Evolutionary conservation across 1,139 yeast genomes (phyloP).

Genomic region (Magnusiomyces magnusii): DNA sequence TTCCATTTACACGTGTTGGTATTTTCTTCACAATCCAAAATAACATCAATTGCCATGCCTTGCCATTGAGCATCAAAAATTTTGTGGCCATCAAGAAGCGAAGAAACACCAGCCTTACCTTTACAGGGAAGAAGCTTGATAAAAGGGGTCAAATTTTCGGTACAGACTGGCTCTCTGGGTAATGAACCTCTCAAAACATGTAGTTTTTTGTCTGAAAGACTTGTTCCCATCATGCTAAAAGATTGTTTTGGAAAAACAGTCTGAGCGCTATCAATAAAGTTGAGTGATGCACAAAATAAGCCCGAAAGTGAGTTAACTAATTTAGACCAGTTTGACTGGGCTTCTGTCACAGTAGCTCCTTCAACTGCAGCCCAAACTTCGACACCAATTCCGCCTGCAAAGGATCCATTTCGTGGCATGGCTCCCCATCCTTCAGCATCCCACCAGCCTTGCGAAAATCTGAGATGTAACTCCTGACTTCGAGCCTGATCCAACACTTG

Average conservation of each 20-base stretch:
- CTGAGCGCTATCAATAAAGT: slow-evolving; percentile 71
- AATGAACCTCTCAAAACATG: slow-evolving; percentile 74
- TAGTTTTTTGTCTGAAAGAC: slow-evolving; percentile 28
- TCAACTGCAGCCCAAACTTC: slow-evolving; percentile 86
- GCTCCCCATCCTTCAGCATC: slow-evolving; percentile 84
- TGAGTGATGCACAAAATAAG: slow-evolving; percentile 88
- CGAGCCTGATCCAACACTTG: slow-evolving; percentile 63
- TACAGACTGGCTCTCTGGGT: slow-evolving; percentile 94
- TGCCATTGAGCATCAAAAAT: slow-evolving; percentile 96
- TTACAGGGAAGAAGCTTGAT: slow-evolving; percentile 84
- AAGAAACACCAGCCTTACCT: slow-evolving; percentile 84
- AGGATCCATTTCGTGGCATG: slow-evolving; percentile 62
- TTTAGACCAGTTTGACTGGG: slow-evolving; percentile 59
- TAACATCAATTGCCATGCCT: slow-evolving; percentile 78
- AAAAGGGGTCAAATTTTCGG: slow-evolving; percentile 94
- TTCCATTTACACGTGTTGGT: slow-evolving; percentile 40
- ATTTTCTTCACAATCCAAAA: slow-evolving; percentile 44
- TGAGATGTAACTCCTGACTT: slow-evolving; percentile 67
- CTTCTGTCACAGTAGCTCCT: slow-evolving; percentile 48
- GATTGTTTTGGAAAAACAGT: slow-evolving; percentile 64
- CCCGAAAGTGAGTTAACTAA: slow-evolving; percentile 79
- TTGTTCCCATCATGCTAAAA: slow-evolving; percentile 30
- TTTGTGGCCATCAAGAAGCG: slow-evolving; percentile 87
- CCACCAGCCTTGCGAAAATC: slow-evolving; percentile 97
- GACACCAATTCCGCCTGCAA: slow-evolving; percentile 92